Base-by-base conservation (phyloP, 2,329 filamentous ascomycete species). In the Calonectria pteridis region DNA sequence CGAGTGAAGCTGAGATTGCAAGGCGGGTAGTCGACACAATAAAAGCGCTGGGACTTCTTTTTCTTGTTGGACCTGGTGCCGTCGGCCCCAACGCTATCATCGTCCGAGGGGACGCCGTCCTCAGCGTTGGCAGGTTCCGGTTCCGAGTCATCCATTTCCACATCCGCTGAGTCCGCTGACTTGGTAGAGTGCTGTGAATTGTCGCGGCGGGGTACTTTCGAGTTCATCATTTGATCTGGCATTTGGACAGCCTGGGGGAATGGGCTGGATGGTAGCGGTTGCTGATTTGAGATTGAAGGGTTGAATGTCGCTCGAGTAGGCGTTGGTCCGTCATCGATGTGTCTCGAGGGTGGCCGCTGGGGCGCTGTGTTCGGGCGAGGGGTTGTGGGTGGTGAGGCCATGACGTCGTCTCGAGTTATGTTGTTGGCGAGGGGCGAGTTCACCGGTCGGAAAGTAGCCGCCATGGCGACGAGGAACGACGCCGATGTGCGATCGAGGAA, bases 1-100 rank as follows among this genome's bases (percentile, higher is more conserved):
- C 97, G 89, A 0, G 97, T 98, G 83, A 99, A 99, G 84, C 95
- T 98, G 72, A 99, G 85, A 81, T 93, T 96, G 85, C 97, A 99
- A 5, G 96, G 96, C 31, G 96, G 96, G 79, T 95, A 98, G 37
- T 98, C 95, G 5, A 94, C 97, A 86, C 97, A 99, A 85, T 96
- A 98, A 85, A 99, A 99, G 58, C 95, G 92, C 84, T 98, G 95
- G 0, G 95, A 95, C 85, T 98, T 98, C 87, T 98, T 98, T 90
- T 98, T 98, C 86, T 97, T 98, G 67, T 90, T 93, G 11, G 94
- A 93, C 75, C 93, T 91, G n/a, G 88, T 87, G 51, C 91, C 87
- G 81, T 93, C 92, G 14, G 89, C 91, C 71, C 90, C 89, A 28
- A 93, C 88, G 77, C 89, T 92, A 46, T 91, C 93, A 63, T 90